A percentile compares a stretch with the other conserved stretches of the same genome.
Conservation (phyloP, 1,284 basidiomycete species). For the Calocybe gambosa region DNA sequence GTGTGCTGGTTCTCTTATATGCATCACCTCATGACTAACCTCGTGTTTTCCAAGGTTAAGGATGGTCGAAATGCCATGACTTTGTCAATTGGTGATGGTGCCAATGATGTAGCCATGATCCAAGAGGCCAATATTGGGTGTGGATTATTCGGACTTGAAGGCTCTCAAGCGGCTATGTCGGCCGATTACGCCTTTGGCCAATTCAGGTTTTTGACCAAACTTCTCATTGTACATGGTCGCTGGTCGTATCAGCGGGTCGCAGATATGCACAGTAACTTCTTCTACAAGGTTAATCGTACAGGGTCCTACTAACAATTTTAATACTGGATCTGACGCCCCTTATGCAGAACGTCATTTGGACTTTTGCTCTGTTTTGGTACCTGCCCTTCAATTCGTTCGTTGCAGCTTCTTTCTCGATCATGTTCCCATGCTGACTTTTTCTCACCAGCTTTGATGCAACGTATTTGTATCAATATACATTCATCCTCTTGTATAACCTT, state of each 20-base stretch:
- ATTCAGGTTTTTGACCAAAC: constrained; percentile 89
- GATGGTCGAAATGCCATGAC: constrained; percentile 96
- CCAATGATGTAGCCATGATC: constrained; percentile 96
- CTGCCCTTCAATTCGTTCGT: constrained; percentile 79
- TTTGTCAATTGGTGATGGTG: constrained; percentile 93
- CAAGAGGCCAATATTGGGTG: constrained; percentile 98
- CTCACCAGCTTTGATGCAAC: constrained; percentile 80
- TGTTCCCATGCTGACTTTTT: constrained; percentile 9
- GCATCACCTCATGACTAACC: neutral
- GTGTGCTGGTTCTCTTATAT: constrained; percentile 37
- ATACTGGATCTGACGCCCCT: neutral
- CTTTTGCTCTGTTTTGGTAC: constrained; percentile 92
- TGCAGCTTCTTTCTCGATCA: neutral
- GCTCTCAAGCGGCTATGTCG: constrained; percentile 98
- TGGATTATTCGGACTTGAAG: constrained; percentile 91
- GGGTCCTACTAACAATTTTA: neutral
- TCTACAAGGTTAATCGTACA: constrained; percentile 74
- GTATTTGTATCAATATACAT: constrained; percentile 95
- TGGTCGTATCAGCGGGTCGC: constrained; percentile 96
- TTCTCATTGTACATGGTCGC: constrained; percentile 91
- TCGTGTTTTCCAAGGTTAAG: constrained; percentile 59
- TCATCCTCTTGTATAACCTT: constrained; percentile 87
- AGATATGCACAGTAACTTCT: constrained; percentile 98
- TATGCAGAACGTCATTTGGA: constrained; percentile 81
- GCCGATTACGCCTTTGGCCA: constrained; percentile 98